Evolutionary conservation across 257 asterid species (phyloP).

Genomic region (Solanum sejunctum): DNA sequence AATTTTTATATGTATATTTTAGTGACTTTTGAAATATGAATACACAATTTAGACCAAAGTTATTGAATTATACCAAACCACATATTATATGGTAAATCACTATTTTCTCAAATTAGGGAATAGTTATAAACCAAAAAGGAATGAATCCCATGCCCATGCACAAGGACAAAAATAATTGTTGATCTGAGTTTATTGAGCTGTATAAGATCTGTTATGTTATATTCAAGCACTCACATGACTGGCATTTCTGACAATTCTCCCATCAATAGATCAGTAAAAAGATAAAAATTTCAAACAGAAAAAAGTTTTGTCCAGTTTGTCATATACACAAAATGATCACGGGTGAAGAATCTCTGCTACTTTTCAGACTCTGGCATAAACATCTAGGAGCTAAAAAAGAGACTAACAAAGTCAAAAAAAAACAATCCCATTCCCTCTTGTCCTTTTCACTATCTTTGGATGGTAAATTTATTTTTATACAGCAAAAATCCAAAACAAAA

Average conservation of each 20-base stretch:
- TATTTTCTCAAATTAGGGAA: neutral
- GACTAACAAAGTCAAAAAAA: neutral
- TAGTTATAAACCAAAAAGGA: neutral
- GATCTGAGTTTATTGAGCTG: neutral
- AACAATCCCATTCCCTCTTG: neutral
- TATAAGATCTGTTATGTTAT: neutral
- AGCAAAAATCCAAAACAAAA: neutral
- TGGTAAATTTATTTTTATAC: neutral
- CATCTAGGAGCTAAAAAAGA: neutral
- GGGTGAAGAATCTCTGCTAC: conserved; percentile 10
- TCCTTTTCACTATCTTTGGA: neutral
- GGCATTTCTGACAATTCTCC: neutral
- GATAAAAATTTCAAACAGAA: neutral
- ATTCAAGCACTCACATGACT: neutral
- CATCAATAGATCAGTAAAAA: neutral
- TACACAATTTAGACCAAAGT: neutral
- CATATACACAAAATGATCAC: conserved; percentile 2
- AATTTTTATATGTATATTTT: no score
- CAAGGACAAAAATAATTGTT: neutral
- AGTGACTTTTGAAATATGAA: neutral
- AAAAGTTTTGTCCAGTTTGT: neutral
- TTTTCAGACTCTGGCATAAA: neutral
- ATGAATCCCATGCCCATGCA: neutral
- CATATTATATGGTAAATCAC: neutral
- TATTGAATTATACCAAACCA: neutral